phyloP scores from a whole-genome alignment of 306 rosid genomes.

The Argentina anserina region DNA sequence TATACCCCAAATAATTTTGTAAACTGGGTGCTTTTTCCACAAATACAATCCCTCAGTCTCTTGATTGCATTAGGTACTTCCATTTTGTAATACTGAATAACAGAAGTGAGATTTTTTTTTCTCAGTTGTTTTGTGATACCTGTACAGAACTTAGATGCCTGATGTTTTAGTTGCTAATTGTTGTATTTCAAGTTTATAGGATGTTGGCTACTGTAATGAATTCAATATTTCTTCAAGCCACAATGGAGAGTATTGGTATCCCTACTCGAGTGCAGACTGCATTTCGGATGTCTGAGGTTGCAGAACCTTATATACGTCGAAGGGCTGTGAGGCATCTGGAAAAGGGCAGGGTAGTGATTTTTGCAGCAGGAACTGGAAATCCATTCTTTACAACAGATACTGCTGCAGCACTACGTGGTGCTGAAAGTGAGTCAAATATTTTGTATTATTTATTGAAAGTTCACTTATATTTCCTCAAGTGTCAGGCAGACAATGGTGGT shows the following conservation, averaged over 20 bases:
- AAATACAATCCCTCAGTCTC: neutral
- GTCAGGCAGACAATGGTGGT: neutral
- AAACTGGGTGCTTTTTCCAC: neutral
- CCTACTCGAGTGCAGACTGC: slow-evolving; percentile 99
- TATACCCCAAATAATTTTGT: no score
- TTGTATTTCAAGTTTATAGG: slow-evolving; percentile 34
- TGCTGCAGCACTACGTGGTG: slow-evolving; percentile 96
- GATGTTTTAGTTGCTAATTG: slow-evolving; percentile 9
- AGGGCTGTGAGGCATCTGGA: slow-evolving; percentile 95
- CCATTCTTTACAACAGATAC: slow-evolving; percentile 96
- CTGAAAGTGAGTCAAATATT: slow-evolving; percentile 68
- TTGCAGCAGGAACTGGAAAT: slow-evolving; percentile 98
- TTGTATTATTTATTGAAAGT: neutral
- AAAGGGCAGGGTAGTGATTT: slow-evolving; percentile 95
- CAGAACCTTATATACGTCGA: slow-evolving; percentile 96
- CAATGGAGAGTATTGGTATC: slow-evolving; percentile 98
- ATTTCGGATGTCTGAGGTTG: slow-evolving; percentile 95
- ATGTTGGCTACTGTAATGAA: slow-evolving; percentile 99
- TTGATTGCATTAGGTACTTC: neutral
- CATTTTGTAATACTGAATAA: neutral
- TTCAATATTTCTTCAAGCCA: slow-evolving; percentile 97
- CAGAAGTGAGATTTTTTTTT: neutral
- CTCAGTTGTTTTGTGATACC: neutral
- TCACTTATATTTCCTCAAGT: neutral
- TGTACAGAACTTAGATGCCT: neutral